Conservation (phyloP, 2,329 filamentous ascomycete species). For the Fusarium sp. region DNA sequence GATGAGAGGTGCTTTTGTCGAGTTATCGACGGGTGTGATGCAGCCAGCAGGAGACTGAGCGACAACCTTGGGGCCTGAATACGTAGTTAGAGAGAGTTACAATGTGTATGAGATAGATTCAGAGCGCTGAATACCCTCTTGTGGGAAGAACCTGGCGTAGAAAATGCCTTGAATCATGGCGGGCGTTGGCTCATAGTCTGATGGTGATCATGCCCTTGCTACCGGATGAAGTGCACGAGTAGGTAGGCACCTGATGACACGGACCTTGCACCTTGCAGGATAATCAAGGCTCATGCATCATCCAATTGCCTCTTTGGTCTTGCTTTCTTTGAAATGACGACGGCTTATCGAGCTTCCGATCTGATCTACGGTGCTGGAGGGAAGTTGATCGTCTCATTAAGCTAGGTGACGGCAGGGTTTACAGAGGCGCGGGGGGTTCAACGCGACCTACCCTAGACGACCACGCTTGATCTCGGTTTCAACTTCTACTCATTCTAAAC, state of each 20-base stretch:
- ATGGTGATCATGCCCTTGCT: slow-evolving; percentile 18
- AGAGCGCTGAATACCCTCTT: slow-evolving; percentile 66
- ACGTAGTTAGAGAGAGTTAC: background rate
- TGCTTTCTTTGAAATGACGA: background rate
- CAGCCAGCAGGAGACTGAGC: slow-evolving; percentile 75
- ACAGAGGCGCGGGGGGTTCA: background rate
- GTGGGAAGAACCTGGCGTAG: slow-evolving; percentile 78
- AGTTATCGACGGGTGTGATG: slow-evolving; percentile 64
- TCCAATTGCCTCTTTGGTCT: background rate
- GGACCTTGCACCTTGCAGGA: background rate
- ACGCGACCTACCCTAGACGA: slow-evolving; percentile 27
- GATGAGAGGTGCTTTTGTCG: slow-evolving; percentile 73
- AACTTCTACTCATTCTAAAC: background rate
- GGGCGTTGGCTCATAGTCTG: slow-evolving; percentile 32
- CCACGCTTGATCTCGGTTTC: background rate
- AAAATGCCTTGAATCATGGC: slow-evolving; percentile 80
- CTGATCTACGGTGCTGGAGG: slow-evolving; percentile 5
- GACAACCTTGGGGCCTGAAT: slow-evolving; percentile 72
- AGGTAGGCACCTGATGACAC: background rate
- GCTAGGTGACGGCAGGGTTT: background rate
- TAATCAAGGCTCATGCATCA: background rate
- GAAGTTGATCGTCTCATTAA: slow-evolving; percentile 11
- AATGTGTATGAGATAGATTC: background rate
- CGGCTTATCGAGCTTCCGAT: background rate
- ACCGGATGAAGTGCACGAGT: background rate